Base-by-base conservation (phyloP, 352 stramenopile genomes). In the Phytophthora colocasiae region DNA sequence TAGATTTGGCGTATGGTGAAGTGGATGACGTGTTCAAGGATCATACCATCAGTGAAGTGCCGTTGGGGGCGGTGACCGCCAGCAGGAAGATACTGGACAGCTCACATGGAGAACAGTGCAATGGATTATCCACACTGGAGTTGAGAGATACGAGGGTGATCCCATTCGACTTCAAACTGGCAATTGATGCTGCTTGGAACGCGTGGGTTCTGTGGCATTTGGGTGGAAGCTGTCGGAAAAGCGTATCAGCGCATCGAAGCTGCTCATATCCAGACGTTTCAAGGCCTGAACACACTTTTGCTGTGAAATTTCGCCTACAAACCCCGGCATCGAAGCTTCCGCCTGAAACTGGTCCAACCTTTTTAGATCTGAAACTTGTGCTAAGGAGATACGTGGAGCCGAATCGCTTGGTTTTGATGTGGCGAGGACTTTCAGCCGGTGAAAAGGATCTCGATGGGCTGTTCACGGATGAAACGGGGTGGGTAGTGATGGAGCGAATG, bases 141-240 rank as follows among this genome's bases (percentile, higher is more conserved):
- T 51, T 78, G 29, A 61, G 69, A 11, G 69, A 78, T 31, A 67
- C 59, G 19, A 56, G 60, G 19, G 56, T 78, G 15, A 64, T 75
- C 27, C 69, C 69, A 38, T 78, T 78, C 29, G 60, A 64, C n/a
- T 77, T 77, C 51, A 50, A 50, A 4, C 36, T 77, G 27, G 45
- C 51, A 0, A 71, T 78, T 29, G 65, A 78, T 22, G 70, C 70
- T 8, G 66, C 63, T 6, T 78, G 70, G 70, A 70, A 78, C n/a
- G 55, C 66, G 46, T 78, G 70, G 70, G 65, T 78, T 29, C 31
- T 78, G 22, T 78, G 70, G 70, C 66, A 75, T 57, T 26, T 75
- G 6, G 65, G 70, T 31, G 70, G 70, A 10, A 69, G 50, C 8
- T 75, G 58, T 51, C 58, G 65, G 10, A 75, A 75, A 36, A 78